A percentile compares a stretch with the other conserved stretches of the same genome.
Evolutionary conservation across 768 basidiomycete genomes (phyloP).

Genomic region (Pulveroboletus sp.): DNA sequence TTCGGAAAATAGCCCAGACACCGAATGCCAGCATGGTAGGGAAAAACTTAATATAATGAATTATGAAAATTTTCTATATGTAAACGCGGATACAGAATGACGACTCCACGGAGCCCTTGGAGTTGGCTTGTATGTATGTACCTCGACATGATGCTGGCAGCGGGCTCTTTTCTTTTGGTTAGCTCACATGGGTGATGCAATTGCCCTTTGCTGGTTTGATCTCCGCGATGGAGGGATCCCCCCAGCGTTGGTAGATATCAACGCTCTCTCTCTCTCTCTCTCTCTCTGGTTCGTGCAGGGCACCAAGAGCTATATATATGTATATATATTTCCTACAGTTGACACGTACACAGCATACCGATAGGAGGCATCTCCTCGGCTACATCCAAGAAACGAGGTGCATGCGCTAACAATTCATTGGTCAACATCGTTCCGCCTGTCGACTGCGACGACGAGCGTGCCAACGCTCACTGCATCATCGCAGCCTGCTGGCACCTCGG

Average conservation of each 20-base stretch:
- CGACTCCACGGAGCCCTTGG: constrained; percentile 27
- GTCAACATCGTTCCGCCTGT: constrained; percentile 4
- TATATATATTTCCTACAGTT: constrained; percentile 1
- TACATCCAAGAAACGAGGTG: constrained; percentile 27
- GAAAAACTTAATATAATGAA: background rate
- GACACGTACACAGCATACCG: constrained; percentile 16
- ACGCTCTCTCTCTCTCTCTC: too few species aligned
- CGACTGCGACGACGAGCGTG: background rate
- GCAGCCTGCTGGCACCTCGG: constrained; percentile 35
- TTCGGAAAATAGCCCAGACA: background rate
- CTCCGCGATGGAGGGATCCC: constrained; percentile 24
- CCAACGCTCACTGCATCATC: constrained; percentile 19
- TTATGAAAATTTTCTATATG: background rate
- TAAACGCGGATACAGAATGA: background rate
- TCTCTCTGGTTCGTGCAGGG: too few species aligned
- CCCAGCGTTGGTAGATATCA: background rate
- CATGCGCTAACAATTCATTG: constrained; percentile 9
- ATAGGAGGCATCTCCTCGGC: constrained; percentile 21
- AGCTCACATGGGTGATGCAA: constrained; percentile 2
- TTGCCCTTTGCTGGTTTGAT: constrained; percentile 20
- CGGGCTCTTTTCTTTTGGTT: background rate
- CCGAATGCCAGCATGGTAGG: background rate
- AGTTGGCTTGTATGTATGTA: background rate
- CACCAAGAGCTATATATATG: constrained; percentile 7
- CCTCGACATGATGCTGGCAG: background rate